Conservation (phyloP, 2,329 filamentous ascomycete species). For the Xylariaceae sp. region DNA sequence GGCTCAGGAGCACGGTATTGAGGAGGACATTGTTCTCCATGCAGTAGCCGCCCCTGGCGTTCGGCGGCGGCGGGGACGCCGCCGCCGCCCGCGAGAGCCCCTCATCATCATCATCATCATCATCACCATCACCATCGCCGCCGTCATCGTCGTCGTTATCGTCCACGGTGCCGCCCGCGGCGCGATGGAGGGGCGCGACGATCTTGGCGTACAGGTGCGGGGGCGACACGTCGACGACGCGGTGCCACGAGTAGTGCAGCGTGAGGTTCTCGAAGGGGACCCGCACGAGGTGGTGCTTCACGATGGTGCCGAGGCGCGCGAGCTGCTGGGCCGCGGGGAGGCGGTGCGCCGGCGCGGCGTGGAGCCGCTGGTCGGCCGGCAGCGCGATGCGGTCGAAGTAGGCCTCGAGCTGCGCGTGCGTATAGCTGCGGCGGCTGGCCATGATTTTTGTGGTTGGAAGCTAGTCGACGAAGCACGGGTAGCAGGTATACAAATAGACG, state of each 20-base stretch:
- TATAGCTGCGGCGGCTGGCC: slow-evolving; percentile 17
- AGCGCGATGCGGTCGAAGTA: slow-evolving; percentile 19
- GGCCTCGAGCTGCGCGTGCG: slow-evolving; percentile 10
- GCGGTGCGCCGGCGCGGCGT: not conserved
- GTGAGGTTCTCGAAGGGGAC: slow-evolving; percentile 55
- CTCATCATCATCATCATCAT: too few species aligned
- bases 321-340: not conserved
- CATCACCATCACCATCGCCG: too few species aligned
- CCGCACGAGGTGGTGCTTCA: slow-evolving; percentile 24
- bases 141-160: too few species aligned
- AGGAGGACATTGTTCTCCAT: slow-evolving; percentile 56
- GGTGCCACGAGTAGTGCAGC: slow-evolving; percentile 44
- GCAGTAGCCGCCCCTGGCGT: slow-evolving; percentile 60
- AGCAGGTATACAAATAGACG: too few species aligned
- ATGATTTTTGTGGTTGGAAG: slow-evolving; percentile 8
- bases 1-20: slow-evolving; percentile 43
- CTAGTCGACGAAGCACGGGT: too few species aligned
- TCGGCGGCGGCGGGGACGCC: slow-evolving; percentile 3
- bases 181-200: too few species aligned
- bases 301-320: slow-evolving; percentile 11
- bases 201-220: slow-evolving; percentile 47
- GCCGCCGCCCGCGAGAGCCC: too few species aligned
- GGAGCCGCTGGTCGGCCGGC: slow-evolving; percentile 1
- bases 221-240: slow-evolving; percentile 38
- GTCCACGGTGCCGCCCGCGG: too few species aligned